phyloP scores from a whole-genome alignment of 345 rosid species.

The Pelargonium nanum region DNA sequence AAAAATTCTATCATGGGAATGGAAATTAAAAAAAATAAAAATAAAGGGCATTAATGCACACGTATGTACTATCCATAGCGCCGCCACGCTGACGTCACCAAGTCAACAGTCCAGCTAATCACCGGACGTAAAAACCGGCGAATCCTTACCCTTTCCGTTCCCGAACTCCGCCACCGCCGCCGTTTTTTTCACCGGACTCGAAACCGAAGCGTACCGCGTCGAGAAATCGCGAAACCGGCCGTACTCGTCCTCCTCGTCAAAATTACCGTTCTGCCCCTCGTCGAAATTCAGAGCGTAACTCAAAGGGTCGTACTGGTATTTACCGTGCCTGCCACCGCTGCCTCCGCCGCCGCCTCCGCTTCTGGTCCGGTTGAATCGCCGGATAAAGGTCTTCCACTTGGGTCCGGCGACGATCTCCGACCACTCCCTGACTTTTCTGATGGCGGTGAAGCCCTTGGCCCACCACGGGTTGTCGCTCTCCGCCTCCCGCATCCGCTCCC shows the following conservation, averaged over 20 bases:
- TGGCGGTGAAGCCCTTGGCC: conserved; percentile 35
- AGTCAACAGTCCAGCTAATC: not conserved
- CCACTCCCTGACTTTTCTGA: conserved; percentile 69
- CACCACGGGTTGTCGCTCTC: conserved; percentile 28
- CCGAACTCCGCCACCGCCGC: conserved; percentile 7
- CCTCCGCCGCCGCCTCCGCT: conserved; percentile 11
- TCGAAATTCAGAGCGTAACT: conserved; percentile 85
- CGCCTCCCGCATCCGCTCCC: not conserved
- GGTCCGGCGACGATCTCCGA: conserved; percentile 97
- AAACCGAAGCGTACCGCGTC: conserved; percentile 47
- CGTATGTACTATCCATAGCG: not conserved
- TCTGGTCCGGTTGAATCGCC: conserved; percentile 59
- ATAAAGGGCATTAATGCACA: not conserved
- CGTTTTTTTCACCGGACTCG: conserved; percentile 20
- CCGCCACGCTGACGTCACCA: not conserved
- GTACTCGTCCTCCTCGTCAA: conserved; percentile 22
- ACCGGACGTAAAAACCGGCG: not conserved
- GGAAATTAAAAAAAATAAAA: too few species aligned
- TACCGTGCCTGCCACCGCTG: conserved; percentile 29
- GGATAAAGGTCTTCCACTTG: conserved; percentile 85
- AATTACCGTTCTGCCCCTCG: conserved; percentile 33
- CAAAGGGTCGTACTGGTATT: conserved; percentile 74
- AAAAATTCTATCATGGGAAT: not conserved
- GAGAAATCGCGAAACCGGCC: conserved; percentile 50
- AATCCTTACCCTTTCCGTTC: not conserved